Percentiles rank a stretch among this genome's conserved stretches.
Evolutionary conservation across 768 basidiomycete genomes (phyloP).

Genomic region (Amanita phalloides): DNA sequence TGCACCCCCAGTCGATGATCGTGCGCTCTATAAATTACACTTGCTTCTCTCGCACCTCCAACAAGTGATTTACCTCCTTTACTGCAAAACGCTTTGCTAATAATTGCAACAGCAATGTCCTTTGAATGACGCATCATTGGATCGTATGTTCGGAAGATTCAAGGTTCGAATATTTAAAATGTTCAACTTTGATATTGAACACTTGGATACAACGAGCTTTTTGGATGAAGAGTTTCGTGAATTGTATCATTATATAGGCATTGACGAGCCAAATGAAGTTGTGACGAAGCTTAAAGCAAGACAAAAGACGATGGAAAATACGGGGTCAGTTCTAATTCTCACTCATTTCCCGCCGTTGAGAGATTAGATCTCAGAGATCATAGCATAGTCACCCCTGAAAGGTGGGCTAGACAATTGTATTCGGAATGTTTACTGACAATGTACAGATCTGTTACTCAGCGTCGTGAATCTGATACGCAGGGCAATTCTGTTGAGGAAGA

Average conservation of each 20-base stretch:
- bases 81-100: background rate
- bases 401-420: background rate
- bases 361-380: background rate
- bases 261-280: conserved; percentile 1
- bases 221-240: conserved; percentile 3
- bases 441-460: background rate
- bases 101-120: conserved; percentile 4
- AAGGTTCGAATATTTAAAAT: conserved; percentile 1
- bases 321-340: background rate
- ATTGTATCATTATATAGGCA: conserved; percentile 2
- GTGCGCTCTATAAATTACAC: conserved; percentile 3
- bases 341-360: background rate
- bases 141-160: conserved; percentile 1
- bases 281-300: background rate
- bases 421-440: background rate
- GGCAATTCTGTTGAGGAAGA: background rate
- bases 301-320: background rate
- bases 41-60: conserved; percentile 4
- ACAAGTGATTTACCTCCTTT: background rate
- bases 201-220: background rate
- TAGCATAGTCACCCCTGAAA: background rate
- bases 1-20: background rate
- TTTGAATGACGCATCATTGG: conserved; percentile 1
- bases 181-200: background rate
- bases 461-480: background rate